These are phyloP conservation scores for Penicillium silybi DNA, from an alignment of 495 filamentous ascomycete genomes.

Conservation along the genomic window DNA sequence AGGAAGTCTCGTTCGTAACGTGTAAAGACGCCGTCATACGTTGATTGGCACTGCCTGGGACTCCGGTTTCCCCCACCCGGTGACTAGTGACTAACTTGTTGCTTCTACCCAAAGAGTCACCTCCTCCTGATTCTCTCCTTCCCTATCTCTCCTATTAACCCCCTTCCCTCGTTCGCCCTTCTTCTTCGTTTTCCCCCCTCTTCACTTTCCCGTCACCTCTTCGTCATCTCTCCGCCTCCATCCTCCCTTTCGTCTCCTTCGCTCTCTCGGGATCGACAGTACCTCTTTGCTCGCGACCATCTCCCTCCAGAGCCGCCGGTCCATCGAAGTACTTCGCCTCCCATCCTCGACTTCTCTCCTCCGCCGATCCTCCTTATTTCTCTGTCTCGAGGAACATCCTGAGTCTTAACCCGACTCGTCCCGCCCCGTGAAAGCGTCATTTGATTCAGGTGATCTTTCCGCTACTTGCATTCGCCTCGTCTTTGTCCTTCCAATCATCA, in stretches of 20 bases:
- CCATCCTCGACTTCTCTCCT: background rate
- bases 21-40: conserved; percentile 7
- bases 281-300: conserved; percentile 1
- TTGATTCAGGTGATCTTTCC: background rate
- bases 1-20: conserved; percentile 10
- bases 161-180: conserved; percentile 20
- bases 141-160: conserved; percentile 27
- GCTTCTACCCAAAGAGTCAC: background rate
- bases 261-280: conserved; percentile 15
- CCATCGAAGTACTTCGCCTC: background rate
- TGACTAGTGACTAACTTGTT: background rate
- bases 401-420: conserved; percentile 2
- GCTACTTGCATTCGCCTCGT: conserved; percentile 4
- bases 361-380: background rate
- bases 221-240: conserved; percentile 10
- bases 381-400: background rate
- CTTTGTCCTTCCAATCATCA: conserved; percentile 9
- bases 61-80: background rate
- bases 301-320: background rate
- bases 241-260: conserved; percentile 18
- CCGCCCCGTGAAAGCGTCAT: background rate
- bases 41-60: background rate
- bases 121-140: background rate
- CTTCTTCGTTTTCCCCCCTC: conserved; percentile 8
- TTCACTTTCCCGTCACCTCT: conserved; percentile 7